Evolutionary conservation across 306 rosid genomes (phyloP).

Genomic region (Lagenaria siceraria): DNA sequence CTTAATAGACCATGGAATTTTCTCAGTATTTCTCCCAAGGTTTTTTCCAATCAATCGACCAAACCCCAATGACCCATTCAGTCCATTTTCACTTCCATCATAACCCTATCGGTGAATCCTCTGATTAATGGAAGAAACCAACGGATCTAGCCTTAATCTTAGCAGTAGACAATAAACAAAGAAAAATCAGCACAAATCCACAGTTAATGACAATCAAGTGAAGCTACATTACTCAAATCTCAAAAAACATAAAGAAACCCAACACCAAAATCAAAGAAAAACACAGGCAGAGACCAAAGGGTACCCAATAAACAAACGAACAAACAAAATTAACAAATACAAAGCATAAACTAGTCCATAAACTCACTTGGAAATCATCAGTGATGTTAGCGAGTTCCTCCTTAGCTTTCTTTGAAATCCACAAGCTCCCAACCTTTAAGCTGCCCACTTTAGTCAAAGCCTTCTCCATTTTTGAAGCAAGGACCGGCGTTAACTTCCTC

Average conservation of each 20-base stretch:
- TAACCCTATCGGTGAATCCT: not conserved
- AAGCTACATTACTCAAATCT: slow-evolving; percentile 20
- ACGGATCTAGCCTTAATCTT: slow-evolving; percentile 33
- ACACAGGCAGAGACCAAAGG: not conserved
- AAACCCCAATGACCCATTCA: not conserved
- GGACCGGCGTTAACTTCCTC: slow-evolving; percentile 5
- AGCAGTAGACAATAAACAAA: not conserved
- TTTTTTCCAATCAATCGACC: not conserved
- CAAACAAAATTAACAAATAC: not conserved
- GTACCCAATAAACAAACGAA: not conserved
- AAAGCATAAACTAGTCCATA: not conserved
- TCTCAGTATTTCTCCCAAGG: not conserved
- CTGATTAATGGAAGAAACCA: not conserved
- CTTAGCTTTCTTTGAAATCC: slow-evolving; percentile 92
- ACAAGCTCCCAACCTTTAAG: slow-evolving; percentile 68
- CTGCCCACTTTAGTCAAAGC: slow-evolving; percentile 79
- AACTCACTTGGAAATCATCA: slow-evolving; percentile 64
- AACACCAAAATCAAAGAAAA: not conserved
- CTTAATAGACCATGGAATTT: not conserved
- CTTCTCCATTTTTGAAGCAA: slow-evolving; percentile 49
- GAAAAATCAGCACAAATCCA: slow-evolving; percentile 14
- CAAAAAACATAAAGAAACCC: not conserved
- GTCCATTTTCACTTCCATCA: not conserved
- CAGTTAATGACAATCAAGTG: slow-evolving; percentile 5
- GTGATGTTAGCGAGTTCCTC: slow-evolving; percentile 67